Evolutionary conservation across 139 green algal species (phyloP), one percentile per base, ranked within the genome.

Genomic region (Coelastrella sp.): DNA sequence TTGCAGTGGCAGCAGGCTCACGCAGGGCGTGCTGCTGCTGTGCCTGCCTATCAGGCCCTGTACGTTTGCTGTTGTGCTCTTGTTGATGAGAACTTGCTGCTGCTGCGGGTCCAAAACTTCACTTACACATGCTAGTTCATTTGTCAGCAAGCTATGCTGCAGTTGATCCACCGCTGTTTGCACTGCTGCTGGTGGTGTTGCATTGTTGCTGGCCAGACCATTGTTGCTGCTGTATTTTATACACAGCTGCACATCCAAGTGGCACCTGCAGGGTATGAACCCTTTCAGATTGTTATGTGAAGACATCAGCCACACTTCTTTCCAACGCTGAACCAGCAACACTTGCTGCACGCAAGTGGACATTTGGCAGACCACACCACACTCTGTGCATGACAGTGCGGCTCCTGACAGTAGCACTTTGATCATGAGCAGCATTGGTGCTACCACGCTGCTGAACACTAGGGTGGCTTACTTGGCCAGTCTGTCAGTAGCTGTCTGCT

Each of bases 1-100:
- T 8, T 90, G 85, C 73, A 84, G n/a, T 4, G 20, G 85, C 12
- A 84, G 57, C 63, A 86, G 7, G 87, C 87, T 91, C 12, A 79
- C 60, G 58, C 87, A 87, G 6, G 66, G 78, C 15, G 19, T 84
- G 73, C 58, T 61, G 73, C 73, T 65, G 84, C 49, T 68, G 66
- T 49, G 66, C 7, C 58, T n/a, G 68, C 7, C 14, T 4, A 90
- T 4, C 8, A 76, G 17, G 20, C 82, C 68, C 20, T 68, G 35
- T n/a, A 88, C 82, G 68, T 19, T 56, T 61, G 24, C 7, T 17
- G 5, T 84, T 58, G 58, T 90, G 85, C 84, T 80, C 66, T 68
- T 81, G 49, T 22, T 65, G 27, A 76, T 10, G 19, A 74, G 24
- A 15, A 61, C 22, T 27, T 14, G 5, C 5, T 74, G 73, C 73